phyloP scores from a whole-genome alignment of 2,329 filamentous ascomycete genomes.

The Aspergillus sojae region DNA sequence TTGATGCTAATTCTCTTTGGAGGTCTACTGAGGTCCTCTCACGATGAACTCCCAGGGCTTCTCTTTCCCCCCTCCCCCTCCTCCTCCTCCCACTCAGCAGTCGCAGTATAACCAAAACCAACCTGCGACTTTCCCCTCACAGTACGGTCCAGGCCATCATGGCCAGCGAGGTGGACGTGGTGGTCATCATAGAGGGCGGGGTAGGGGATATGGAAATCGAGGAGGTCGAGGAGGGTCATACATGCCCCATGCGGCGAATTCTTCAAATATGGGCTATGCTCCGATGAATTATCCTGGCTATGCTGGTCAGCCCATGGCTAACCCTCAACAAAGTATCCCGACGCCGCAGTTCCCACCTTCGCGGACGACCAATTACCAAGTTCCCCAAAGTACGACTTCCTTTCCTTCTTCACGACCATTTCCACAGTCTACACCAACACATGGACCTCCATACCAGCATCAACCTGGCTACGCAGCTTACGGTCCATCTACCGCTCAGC shows the following conservation, averaged over 20 bases:
- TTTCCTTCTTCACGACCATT: slow-evolving; percentile 30
- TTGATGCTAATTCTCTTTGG: slow-evolving; percentile 26
- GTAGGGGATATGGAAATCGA: slow-evolving; percentile 38
- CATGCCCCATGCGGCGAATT: slow-evolving; percentile 23
- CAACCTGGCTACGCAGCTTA: slow-evolving; percentile 31
- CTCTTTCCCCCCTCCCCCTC: slow-evolving; percentile 50
- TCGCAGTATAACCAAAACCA: slow-evolving; percentile 19
- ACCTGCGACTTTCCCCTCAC: slow-evolving; percentile 24
- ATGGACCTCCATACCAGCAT: slow-evolving; percentile 29
- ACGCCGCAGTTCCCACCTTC: slow-evolving; percentile 29
- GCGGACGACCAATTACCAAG: slow-evolving; percentile 27
- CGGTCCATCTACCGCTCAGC: slow-evolving; percentile 25
- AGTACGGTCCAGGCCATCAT: slow-evolving; percentile 31
- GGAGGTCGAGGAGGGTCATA: slow-evolving; percentile 33
- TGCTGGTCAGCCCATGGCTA: slow-evolving; percentile 27
- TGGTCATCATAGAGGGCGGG: slow-evolving; percentile 35
- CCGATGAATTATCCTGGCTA: slow-evolving; percentile 35
- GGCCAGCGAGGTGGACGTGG: slow-evolving; percentile 32
- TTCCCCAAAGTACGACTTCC: slow-evolving; percentile 21
- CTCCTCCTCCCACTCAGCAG: slow-evolving; percentile 34
- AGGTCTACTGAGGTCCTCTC: slow-evolving; percentile 26
- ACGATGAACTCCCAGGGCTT: slow-evolving; percentile 47
- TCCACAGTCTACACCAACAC: slow-evolving; percentile 24
- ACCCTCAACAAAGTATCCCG: slow-evolving; percentile 27
- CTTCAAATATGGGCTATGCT: slow-evolving; percentile 31